Conservation (phyloP, 2,329 filamentous ascomycete genomes). For the Stagonosporopsis chrysanthemi region DNA sequence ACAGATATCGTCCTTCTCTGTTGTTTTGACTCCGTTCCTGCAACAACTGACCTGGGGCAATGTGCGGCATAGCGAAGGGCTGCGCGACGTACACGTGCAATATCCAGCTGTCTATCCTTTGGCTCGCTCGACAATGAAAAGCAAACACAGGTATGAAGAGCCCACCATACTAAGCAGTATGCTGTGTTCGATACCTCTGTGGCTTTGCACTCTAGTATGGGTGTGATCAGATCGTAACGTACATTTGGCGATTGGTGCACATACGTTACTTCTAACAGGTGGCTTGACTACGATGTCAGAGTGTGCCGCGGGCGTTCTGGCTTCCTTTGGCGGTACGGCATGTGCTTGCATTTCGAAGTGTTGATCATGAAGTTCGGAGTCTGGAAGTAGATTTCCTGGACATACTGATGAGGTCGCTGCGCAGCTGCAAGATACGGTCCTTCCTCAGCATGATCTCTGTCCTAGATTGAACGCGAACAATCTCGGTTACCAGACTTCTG, state of each 20-base stretch:
- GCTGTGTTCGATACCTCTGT: not conserved
- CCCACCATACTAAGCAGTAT: not conserved
- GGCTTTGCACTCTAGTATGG: not conserved
- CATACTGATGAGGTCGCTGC: not conserved
- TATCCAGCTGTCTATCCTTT: not conserved
- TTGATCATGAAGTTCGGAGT: not conserved
- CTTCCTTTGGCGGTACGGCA: not conserved
- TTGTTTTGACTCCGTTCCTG: not conserved
- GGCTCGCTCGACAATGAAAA: slow-evolving; percentile 2
- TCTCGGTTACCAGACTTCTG: not conserved
- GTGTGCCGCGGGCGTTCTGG: not conserved
- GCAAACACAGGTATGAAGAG: not conserved
- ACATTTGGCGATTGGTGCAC: not conserved
- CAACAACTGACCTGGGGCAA: not conserved
- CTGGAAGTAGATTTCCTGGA: not conserved
- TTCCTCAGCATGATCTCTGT: not conserved
- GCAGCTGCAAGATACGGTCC: not conserved
- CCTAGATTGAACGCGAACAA: not conserved
- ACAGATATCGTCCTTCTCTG: not conserved
- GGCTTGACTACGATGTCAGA: not conserved
- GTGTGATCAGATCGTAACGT: not conserved
- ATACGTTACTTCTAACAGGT: too few relatives aligned
- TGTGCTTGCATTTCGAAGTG: not conserved
- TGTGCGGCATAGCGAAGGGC: not conserved
- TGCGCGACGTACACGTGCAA: not conserved